Evolutionary conservation across 257 asterid species (phyloP), one percentile per base, ranked within the genome.

Genomic region (Penstemon barbatus): DNA sequence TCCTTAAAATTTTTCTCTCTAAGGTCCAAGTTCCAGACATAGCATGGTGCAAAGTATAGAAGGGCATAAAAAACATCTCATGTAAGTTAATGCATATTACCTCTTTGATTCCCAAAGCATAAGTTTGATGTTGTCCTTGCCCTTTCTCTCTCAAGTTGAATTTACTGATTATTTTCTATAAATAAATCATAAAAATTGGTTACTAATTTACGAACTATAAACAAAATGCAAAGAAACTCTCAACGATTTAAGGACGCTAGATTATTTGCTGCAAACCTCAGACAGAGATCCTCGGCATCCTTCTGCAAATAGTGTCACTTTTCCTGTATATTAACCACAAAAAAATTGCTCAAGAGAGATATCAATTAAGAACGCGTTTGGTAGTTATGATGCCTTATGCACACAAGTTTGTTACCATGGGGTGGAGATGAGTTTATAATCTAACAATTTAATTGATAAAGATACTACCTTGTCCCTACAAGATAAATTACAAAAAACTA

Each of bases 261-360:
- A 40, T 61, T 63, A 57, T 66, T 33, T 68, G 72, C 51, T 46
- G 13, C 59, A 73, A 68, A 93, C 99, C 96, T 93, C 99, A 41
- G 99, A 87, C 54, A 93, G 86, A 56, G 97, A 93, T 79, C 99
- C 99, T 68, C 99, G 90, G 79, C 99, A 93, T 63, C 99, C 99
- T 89, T 93, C 99, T 61, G 95, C 96, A 74, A 93, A 80, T 63
- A 93, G 89, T 61, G 88, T 88, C 74, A 89, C 71, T 53, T 79
- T 83, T 46, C 97, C 99, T 93, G 85, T 79, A 84, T 49, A 68
- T 75, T 57, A 76, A 70, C 63, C 65, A 50, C 48, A 74, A 58
- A 63, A 56, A n/a, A 71, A 51, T 68, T 43, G 77, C 66, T 50
- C 38, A 50, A 53, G 65, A 6, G 58, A 42, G 42, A 73, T n/a